Base-by-base conservation (phyloP, 352 stramenopile species). In the Phytophthora foliorum region DNA sequence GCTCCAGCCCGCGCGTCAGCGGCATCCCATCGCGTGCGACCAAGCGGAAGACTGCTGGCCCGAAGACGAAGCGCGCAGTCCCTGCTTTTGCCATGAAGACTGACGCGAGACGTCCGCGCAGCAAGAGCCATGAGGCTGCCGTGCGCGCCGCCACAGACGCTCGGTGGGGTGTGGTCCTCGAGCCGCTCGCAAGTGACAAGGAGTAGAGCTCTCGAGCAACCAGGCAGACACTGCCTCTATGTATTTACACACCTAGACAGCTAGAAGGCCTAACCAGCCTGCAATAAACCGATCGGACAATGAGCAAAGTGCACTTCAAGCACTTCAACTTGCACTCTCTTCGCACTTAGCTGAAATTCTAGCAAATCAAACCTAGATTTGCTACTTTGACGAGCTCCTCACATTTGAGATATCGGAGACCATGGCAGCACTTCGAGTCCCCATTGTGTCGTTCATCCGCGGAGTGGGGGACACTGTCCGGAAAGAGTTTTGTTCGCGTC, bases 71-170 rank as follows among this genome's bases (percentile, higher is more conserved):
- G 44, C 55, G 44, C 27, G 36, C 21, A 11, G 8, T 57, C 11
- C 4, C 34, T 50, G 31, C 22, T 14, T 62, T 63, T 38, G 58
- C 44, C 14, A 36, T 29, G 19, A 63, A 63, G 27, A 32, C 29
- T 61, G 49, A 9, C n/a, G 31, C 17, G 14, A 65, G 25, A 51
- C 65, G 60, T 13, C 70, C 41, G 5, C 69, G 59, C 17, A 64
- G 49, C 45, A 77, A 71, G 41, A 78, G 70, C 39, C 72, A 78
- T 29, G 65, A 78, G 44, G 70, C 70, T 27, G 70, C 70, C 1
- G 44, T 75, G 36, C 70, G 70, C 36, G 55, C 55, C 17, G 66
- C 70, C 11, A 63, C 44, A 1, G 71, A 78, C 31, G 61, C 60
- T 39, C 66, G 71, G 4, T 78, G 71, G 71, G 67, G 71, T 27